Evolutionary conservation across 805 yeast genomes (phyloP).

Genomic region (Suhomyces pyralidae): DNA sequence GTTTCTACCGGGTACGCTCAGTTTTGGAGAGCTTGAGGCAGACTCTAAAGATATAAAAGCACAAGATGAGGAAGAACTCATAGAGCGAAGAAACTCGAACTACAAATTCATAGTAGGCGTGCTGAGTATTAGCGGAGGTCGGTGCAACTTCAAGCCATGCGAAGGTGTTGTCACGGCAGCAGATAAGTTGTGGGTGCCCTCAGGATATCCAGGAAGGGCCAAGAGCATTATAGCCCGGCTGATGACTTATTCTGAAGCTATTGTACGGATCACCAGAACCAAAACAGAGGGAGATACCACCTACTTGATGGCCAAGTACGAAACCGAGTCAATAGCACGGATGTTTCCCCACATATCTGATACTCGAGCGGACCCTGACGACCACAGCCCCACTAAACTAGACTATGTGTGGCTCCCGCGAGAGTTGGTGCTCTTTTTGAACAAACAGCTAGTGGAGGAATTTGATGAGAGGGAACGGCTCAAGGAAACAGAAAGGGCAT

Average conservation of each 20-base stretch:
- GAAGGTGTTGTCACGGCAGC: not conserved
- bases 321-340: conserved; percentile 6
- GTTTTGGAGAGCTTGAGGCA: conserved; percentile 20
- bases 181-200: not conserved
- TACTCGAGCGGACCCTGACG: not conserved
- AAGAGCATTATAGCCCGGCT: conserved; percentile 14
- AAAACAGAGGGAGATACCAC: conserved; percentile 15
- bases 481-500: conserved; percentile 3
- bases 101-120: not conserved
- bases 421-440: conserved; percentile 13
- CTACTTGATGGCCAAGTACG: conserved; percentile 19
- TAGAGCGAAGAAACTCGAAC: not conserved
- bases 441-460: conserved; percentile 11
- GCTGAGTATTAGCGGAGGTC: not conserved
- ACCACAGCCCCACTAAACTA: conserved; percentile 3
- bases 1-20: conserved; percentile 24
- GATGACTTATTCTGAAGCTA: conserved; percentile 1
- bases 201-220: not conserved
- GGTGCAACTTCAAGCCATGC: not conserved
- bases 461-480: conserved; percentile 7
- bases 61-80: not conserved
- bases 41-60: not conserved
- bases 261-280: conserved; percentile 6
- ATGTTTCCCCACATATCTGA: conserved; percentile 13
- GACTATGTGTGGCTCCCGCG: conserved; percentile 21